A percentile compares a stretch with the other conserved stretches of the same genome.
phyloP scores from a whole-genome alignment of 805 yeast genomes.

The Candida golubevii region DNA sequence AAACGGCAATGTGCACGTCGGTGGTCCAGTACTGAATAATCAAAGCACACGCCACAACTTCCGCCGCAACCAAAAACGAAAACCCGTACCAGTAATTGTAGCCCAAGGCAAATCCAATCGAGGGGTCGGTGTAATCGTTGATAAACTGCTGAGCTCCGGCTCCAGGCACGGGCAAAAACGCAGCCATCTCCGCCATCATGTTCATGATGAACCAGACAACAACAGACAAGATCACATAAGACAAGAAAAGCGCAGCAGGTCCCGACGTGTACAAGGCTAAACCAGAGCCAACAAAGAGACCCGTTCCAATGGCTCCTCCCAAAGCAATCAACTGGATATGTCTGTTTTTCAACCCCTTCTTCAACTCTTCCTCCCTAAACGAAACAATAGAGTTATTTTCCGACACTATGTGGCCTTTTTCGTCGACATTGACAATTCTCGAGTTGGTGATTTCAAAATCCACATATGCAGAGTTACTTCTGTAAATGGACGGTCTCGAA shows the following conservation, averaged over 20 bases:
- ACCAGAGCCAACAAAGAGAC: conserved; percentile 20
- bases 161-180: conserved; percentile 20
- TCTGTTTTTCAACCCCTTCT: conserved; percentile 20
- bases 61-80: conserved; percentile 18
- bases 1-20: conserved; percentile 31
- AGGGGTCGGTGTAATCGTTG: conserved; percentile 16
- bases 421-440: conserved; percentile 16
- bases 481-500: conserved; percentile 15
- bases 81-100: conserved; percentile 20
- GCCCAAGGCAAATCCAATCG: conserved; percentile 19
- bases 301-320: conserved; percentile 23
- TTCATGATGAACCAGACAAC: conserved; percentile 21
- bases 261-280: conserved; percentile 13
- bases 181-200: conserved; percentile 21
- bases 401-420: conserved; percentile 15
- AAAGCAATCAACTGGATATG: conserved; percentile 21
- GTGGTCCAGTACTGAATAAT: conserved; percentile 19
- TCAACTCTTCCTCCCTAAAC: conserved; percentile 11
- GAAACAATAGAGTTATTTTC: conserved; percentile 16
- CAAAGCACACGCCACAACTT: conserved; percentile 18
- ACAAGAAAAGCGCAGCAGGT: conserved; percentile 18
- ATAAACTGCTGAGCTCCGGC: conserved; percentile 20
- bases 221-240: conserved; percentile 15
- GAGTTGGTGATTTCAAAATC: conserved; percentile 17
- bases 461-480: conserved; percentile 14